These are phyloP conservation scores for Stachybotrys chartarum DNA, from an alignment of 2,329 filamentous ascomycete species.

Conservation along the genomic window DNA sequence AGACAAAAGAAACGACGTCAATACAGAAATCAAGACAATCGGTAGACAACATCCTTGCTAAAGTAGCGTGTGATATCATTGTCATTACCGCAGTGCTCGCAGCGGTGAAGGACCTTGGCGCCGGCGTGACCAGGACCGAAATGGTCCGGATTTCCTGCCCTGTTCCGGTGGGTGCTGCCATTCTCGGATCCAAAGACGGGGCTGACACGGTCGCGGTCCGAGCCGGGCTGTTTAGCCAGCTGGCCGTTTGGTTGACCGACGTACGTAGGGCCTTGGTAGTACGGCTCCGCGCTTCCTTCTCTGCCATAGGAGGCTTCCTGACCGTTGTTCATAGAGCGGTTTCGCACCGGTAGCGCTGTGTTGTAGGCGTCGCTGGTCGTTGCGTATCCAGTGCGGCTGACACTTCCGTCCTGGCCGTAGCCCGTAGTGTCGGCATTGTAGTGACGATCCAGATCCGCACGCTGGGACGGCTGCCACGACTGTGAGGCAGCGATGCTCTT, in stretches of 20 bases:
- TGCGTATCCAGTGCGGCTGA: neutral
- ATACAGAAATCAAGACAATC: neutral
- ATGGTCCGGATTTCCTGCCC: neutral
- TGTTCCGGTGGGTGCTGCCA: neutral
- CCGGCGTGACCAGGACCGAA: neutral
- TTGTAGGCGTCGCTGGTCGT: too few relatives aligned
- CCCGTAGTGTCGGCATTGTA: neutral
- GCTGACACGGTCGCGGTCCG: neutral
- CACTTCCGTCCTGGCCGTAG: neutral
- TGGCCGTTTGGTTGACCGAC: neutral
- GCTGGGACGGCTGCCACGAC: neutral
- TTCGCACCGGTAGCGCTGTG: too few relatives aligned
- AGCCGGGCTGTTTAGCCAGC: neutral
- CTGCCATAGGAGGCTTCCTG: too few relatives aligned
- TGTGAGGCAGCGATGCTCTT: neutral
- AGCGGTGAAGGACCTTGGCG: neutral
- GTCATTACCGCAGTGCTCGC: neutral
- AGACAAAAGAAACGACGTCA: too few relatives aligned
- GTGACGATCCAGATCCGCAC: neutral
- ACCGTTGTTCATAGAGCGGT: too few relatives aligned
- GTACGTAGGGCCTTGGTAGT: neutral
- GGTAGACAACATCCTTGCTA: constrained; percentile 1
- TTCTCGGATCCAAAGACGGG: neutral
- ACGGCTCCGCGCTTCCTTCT: too few relatives aligned
- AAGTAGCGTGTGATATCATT: constrained; percentile 1